Conservation (phyloP, 805 yeast genomes). For the Wickerhamomyces subpelliculosus region DNA sequence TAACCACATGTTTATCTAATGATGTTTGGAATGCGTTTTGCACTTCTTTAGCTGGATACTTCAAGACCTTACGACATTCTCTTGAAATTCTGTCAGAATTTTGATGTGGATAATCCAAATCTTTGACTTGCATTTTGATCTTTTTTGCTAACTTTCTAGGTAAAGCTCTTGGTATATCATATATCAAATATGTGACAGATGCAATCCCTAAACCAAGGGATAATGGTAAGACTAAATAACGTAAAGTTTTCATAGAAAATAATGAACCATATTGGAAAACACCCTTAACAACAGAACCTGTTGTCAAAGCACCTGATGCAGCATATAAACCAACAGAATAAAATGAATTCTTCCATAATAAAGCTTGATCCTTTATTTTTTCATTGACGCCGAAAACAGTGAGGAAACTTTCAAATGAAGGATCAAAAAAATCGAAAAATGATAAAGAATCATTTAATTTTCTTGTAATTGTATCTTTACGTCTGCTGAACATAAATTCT, state of each 20-base stretch:
- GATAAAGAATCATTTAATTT: slow-evolving; percentile 55
- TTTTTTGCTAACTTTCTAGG: slow-evolving; percentile 77
- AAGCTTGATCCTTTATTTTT: slow-evolving; percentile 21
- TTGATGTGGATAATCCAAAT: slow-evolving; percentile 68
- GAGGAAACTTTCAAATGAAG: slow-evolving; percentile 56
- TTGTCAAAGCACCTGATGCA: slow-evolving; percentile 24
- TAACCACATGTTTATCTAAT: slow-evolving; percentile 52
- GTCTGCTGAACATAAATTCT: slow-evolving; percentile 77
- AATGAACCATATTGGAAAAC: slow-evolving; percentile 30
- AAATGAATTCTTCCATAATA: slow-evolving; percentile 24
- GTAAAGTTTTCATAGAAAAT: slow-evolving; percentile 29
- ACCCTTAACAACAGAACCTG: slow-evolving; percentile 31
- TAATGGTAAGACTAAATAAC: slow-evolving; percentile 47
- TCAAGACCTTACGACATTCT: slow-evolving; percentile 77
- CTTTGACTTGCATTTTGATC: slow-evolving; percentile 53
- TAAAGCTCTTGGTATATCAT: slow-evolving; percentile 84
- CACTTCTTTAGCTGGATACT: slow-evolving; percentile 78
- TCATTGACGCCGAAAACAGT: slow-evolving; percentile 15
- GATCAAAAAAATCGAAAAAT: slow-evolving; percentile 72
- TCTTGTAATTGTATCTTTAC: slow-evolving; percentile 53
- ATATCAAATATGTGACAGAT: slow-evolving; percentile 54
- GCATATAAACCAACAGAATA: slow-evolving; percentile 24
- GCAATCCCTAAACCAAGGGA: slow-evolving; percentile 43
- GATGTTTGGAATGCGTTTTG: slow-evolving; percentile 58
- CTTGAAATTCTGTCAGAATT: slow-evolving; percentile 74